phyloP scores from a whole-genome alignment of 2,329 filamentous ascomycete genomes.

The Fusarium redolens region DNA sequence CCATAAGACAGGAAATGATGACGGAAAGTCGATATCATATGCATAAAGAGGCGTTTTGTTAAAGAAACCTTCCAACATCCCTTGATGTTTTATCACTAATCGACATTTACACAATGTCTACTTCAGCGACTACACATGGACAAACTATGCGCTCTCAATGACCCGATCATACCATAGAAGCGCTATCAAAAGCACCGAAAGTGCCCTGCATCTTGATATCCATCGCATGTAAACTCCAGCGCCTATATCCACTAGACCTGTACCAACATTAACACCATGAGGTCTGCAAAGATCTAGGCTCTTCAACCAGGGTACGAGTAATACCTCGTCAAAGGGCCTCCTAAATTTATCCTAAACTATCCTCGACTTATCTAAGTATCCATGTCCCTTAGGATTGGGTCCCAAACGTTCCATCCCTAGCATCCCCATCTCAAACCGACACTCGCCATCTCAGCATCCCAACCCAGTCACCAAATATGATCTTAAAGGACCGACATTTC shows the following conservation, averaged over 20 bases:
- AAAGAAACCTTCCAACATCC: neutral
- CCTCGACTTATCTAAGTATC: neutral
- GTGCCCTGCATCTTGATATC: neutral
- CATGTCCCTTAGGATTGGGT: neutral
- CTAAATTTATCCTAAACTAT: neutral
- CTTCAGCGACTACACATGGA: neutral
- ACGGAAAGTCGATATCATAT: neutral
- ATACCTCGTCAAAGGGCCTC: too few species aligned
- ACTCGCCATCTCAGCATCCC: neutral
- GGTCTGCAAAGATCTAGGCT: neutral
- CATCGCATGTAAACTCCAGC: too few species aligned
- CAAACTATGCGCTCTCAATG: neutral
- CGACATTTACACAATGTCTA: neutral
- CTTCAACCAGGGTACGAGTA: fast-evolving
- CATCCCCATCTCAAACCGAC: too few species aligned
- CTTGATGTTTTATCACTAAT: too few species aligned
- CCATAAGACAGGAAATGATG: neutral
- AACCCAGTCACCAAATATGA: neutral
- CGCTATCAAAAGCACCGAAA: neutral
- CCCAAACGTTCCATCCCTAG: too few species aligned
- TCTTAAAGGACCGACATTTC: neutral
- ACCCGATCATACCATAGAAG: neutral
- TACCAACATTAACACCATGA: too few species aligned
- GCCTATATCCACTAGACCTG: neutral
- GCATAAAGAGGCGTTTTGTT: neutral